phyloP scores from a whole-genome alignment of 2,329 filamentous ascomycete species.

The Acarospora socialis region DNA sequence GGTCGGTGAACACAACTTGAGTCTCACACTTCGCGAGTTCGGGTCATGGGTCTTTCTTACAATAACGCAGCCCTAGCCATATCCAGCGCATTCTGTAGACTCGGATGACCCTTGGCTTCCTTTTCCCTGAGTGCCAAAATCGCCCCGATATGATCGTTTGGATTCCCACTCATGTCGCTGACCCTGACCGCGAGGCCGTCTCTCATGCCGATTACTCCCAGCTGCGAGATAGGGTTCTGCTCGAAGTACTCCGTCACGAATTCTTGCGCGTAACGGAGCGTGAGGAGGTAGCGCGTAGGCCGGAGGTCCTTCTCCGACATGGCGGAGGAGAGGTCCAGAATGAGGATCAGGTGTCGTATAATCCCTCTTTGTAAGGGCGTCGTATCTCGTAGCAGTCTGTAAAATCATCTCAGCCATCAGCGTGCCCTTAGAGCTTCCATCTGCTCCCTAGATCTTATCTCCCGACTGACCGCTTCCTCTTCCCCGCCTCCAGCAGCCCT shows the following conservation, averaged over 20 bases:
- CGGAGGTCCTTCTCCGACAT: slow-evolving; percentile 94
- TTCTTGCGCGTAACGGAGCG: slow-evolving; percentile 66
- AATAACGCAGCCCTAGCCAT: slow-evolving; percentile 89
- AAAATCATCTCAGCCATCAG: slow-evolving; percentile 12
- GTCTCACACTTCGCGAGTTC: no score
- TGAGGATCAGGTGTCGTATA: slow-evolving; percentile 85
- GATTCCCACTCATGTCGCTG: slow-evolving; percentile 83
- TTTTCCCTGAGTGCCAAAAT: slow-evolving; percentile 52
- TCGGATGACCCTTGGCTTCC: slow-evolving; percentile 61
- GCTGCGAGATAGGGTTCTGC: slow-evolving; percentile 94
- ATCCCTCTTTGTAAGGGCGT: slow-evolving; percentile 93
- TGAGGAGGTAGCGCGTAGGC: slow-evolving; percentile 71
- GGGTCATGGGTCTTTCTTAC: slow-evolving; percentile 26
- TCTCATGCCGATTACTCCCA: slow-evolving; percentile 83
- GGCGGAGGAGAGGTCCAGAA: slow-evolving; percentile 81
- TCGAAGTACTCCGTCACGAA: slow-evolving; percentile 95
- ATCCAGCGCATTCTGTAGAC: slow-evolving; percentile 86
- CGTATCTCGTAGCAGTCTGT: slow-evolving; percentile 74
- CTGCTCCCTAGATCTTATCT: background rate
- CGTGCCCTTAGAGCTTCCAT: slow-evolving; percentile 1
- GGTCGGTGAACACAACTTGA: background rate
- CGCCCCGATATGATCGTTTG: slow-evolving; percentile 69
- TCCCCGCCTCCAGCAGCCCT: slow-evolving; percentile 64
- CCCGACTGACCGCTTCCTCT: slow-evolving; percentile 49
- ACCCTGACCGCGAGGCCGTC: slow-evolving; percentile 78